Base-by-base conservation (phyloP, 495 filamentous ascomycete genomes). In the Aspergillus funiculosus region DNA sequence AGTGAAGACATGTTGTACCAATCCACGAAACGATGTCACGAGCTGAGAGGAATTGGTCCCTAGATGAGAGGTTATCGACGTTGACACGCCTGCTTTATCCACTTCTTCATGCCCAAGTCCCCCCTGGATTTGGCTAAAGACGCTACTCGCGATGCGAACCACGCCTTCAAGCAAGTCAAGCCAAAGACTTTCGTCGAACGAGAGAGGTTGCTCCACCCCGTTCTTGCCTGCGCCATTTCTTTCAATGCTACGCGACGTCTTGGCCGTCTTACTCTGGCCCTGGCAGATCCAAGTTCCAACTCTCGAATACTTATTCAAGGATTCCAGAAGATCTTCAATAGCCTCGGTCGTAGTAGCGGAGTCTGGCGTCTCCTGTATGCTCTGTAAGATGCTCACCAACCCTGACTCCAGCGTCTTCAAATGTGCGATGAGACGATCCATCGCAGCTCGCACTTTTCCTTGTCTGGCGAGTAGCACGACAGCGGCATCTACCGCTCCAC, bases 251-350 rank as follows among this genome's bases (percentile, higher is more conserved):
- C 58, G 53, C 18, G 58, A 49, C 35, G 67, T 64, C 51, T 74
- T 71, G 11, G 71, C 62, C 1, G 76, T 79, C 54, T 84, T 88
- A 39, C 78, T 90, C 64, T 97, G 89, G 25, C 86, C 83, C 66
- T 92, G 89, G 55, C 92, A 96, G 17, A 98, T 75, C 92, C 92
- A 98, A 15, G 90, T 87, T 21, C 92, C 92, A 15, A 98, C 88
- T 39, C 86, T 80, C 0, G 81, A 76, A 61, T 94, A 96, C 59
- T 91, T 97, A 43, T 91, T 79, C 31, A 98, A 62, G 4, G 83
- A 84, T 27, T 82, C 79, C 13, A 95, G 70, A 2, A 94, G 72
- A 36, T 80, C 72, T 22, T 66, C 48, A 18, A 71, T 64, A n/a
- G 74, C 73, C 35, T 82, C 76, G 29, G 70, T 66, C 0, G 70